Conservation (phyloP, 352 stramenopile genomes). For the Globisporangium canariense region DNA sequence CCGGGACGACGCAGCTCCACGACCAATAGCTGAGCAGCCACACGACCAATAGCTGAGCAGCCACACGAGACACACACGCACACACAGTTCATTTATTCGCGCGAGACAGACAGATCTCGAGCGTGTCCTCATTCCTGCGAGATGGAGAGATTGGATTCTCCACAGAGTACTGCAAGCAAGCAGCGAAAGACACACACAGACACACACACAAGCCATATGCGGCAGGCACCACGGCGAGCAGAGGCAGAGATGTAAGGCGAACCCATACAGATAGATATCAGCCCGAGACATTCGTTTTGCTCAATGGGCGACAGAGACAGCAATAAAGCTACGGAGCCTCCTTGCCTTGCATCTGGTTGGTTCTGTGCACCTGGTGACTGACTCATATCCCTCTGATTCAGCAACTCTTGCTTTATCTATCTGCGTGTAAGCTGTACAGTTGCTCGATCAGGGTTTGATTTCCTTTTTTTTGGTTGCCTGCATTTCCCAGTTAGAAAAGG, state of each 20-base stretch:
- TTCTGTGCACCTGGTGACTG: not conserved
- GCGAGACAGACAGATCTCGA: not conserved
- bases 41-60: not conserved
- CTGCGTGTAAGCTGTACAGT: not conserved
- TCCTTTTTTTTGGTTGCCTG: not conserved
- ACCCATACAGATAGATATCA: not conserved
- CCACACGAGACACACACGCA: not conserved
- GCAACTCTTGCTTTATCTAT: not conserved
- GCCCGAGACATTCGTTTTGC: not conserved
- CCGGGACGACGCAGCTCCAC: not conserved
- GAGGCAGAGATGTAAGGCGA: not conserved
- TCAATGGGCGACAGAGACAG: not conserved
- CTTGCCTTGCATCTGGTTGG: not conserved
- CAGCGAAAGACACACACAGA: not conserved
- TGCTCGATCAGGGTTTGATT: not conserved
- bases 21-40: not conserved
- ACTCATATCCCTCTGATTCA: constrained; percentile 2
- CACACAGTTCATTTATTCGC: not conserved
- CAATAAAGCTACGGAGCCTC: not conserved
- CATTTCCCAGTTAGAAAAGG: not conserved
- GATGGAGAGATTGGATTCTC: not conserved
- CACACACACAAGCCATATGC: not conserved
- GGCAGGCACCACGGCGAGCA: not conserved
- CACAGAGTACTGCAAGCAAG: not conserved
- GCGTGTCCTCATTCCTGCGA: not conserved